A percentile compares a stretch with the other conserved stretches of the same genome.
phyloP scores from a whole-genome alignment of 495 filamentous ascomycete species.

The Pseudotulostoma volvatum region DNA sequence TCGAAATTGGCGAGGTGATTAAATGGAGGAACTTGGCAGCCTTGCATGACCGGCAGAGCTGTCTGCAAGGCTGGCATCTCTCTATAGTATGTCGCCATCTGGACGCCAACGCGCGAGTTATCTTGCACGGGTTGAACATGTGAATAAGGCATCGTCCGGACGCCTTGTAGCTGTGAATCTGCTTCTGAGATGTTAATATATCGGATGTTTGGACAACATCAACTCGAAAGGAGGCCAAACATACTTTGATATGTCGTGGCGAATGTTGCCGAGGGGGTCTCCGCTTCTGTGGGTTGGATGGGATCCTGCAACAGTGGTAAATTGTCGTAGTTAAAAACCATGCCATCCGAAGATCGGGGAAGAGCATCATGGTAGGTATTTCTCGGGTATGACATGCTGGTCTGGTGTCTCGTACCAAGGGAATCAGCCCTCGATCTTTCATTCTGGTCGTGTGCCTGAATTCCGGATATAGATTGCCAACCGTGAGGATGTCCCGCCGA shows the following conservation, averaged over 20 bases:
- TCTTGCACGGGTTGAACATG: background rate
- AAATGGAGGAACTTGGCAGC: constrained; percentile 5
- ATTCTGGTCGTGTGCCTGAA: constrained; percentile 19
- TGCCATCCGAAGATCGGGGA: constrained; percentile 14
- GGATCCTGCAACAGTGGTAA: constrained; percentile 22
- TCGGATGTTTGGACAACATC: background rate
- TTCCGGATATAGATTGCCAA: constrained; percentile 16
- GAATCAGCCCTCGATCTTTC: constrained; percentile 16
- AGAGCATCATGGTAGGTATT: constrained; percentile 22
- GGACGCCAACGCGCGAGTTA: background rate
- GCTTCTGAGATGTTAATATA: background rate
- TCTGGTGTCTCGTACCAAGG: constrained; percentile 7
- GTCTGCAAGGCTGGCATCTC: constrained; percentile 3
- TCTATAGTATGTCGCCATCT: constrained; percentile 1
- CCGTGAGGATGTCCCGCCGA: constrained; percentile 21
- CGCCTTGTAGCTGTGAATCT: background rate
- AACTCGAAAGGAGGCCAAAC: background rate
- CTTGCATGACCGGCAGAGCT: constrained; percentile 2
- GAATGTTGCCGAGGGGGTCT: constrained; percentile 11
- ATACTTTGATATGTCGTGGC: constrained; percentile 7
- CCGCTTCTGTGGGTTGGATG: constrained; percentile 23
- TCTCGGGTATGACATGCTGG: constrained; percentile 19
- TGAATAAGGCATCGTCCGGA: constrained; percentile 1
- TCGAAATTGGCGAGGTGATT: constrained; percentile 2
- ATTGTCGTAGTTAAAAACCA: constrained; percentile 19